phyloP scores from a whole-genome alignment of 2,329 filamentous ascomycete species.

The Scolecobasidium constrictum region DNA sequence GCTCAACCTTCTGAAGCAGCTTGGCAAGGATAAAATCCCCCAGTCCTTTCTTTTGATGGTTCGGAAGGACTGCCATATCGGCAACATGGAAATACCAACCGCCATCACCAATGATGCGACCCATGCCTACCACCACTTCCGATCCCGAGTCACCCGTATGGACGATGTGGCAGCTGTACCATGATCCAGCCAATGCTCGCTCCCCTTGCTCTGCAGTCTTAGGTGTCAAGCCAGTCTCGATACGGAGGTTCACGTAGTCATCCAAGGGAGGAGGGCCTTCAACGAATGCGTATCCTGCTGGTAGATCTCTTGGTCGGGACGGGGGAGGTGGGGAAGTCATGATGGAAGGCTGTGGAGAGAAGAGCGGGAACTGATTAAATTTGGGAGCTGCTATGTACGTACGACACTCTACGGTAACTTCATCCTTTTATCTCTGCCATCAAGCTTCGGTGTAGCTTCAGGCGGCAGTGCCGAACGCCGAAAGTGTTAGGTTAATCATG shows the following conservation, averaged over 20 bases:
- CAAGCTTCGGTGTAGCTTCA: too few species aligned
- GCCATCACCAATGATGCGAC: conserved; percentile 36
- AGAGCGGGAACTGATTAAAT: too few species aligned
- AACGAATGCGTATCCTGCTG: conserved; percentile 1
- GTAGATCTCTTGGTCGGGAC: not conserved
- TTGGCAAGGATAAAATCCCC: conserved; percentile 29
- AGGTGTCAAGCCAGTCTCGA: not conserved
- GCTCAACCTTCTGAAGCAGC: conserved; percentile 26
- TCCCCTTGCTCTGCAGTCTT: conserved; percentile 1
- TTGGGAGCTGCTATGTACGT: too few species aligned
- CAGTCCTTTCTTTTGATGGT: conserved; percentile 33
- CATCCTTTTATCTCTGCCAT: too few species aligned
- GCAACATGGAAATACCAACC: conserved; percentile 38
- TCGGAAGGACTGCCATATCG: conserved; percentile 35
- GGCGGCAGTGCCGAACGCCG: too few species aligned
- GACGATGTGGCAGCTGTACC: conserved; percentile 4
- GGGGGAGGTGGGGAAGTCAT: not conserved
- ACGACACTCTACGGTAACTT: too few species aligned
- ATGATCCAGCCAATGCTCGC: conserved; percentile 1
- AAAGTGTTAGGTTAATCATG: too few species aligned
- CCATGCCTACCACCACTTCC: conserved; percentile 29
- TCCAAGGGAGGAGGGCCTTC: not conserved
- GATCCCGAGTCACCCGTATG: not conserved
- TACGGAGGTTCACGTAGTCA: conserved; percentile 1
- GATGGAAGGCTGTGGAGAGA: too few species aligned